These are phyloP conservation scores for Ogataea polymorpha DNA, from an alignment of 805 yeast genomes.

Conservation along the genomic window DNA sequence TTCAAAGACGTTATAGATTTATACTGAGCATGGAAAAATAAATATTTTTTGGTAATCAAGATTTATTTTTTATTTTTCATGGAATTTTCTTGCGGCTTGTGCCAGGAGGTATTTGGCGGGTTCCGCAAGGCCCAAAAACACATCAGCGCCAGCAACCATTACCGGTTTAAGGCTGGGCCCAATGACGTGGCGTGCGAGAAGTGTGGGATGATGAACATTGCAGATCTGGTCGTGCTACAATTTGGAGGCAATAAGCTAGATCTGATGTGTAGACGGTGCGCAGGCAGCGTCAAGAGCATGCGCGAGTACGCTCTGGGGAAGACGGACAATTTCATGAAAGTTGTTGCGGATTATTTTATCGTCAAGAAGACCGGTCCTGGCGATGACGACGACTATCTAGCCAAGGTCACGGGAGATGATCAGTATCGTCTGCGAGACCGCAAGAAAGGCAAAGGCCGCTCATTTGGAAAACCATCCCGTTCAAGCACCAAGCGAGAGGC, in stretches of 20 bases:
- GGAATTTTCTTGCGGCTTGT: constrained; percentile 9
- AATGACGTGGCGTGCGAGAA: constrained; percentile 2
- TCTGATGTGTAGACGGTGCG: constrained; percentile 7
- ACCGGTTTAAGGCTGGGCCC: background rate
- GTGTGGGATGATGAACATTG: constrained; percentile 10
- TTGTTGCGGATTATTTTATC: constrained; percentile 4
- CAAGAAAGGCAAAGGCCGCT: constrained; percentile 1
- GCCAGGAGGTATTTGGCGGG: constrained; percentile 10
- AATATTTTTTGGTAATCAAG: background rate
- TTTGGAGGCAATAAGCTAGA: constrained; percentile 6
- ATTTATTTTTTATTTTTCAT: background rate
- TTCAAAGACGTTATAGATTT: constrained; percentile 18
- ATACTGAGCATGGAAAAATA: background rate
- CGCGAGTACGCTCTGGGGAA: constrained; percentile 4
- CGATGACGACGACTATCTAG: constrained; percentile 3
- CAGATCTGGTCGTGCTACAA: constrained; percentile 6
- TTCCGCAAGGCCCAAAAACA: constrained; percentile 10
- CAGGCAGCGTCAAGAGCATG: background rate
- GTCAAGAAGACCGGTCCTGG: constrained; percentile 2
- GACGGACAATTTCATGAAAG: constrained; percentile 8
- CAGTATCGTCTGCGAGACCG: constrained; percentile 1
- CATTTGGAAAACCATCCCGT: background rate
- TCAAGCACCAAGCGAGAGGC: background rate
- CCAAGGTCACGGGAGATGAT: constrained; percentile 4
- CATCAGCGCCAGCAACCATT: constrained; percentile 5